Evolutionary conservation across 106 monocot genomes (phyloP).

Genomic region (Allium cepa): DNA sequence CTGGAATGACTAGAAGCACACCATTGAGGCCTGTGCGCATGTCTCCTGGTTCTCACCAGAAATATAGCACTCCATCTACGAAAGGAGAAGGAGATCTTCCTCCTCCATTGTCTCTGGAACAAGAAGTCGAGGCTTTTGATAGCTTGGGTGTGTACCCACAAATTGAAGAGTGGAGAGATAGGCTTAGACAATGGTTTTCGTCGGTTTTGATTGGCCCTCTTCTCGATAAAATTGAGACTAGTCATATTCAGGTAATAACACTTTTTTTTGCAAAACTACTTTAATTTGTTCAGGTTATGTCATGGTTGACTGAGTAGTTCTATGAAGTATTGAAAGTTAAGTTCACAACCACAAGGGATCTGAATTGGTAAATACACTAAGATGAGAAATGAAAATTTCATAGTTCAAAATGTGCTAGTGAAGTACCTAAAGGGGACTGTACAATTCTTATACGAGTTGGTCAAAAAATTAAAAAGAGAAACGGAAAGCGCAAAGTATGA

Average conservation of each 20-base stretch:
- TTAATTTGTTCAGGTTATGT: neutral
- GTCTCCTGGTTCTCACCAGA: slow-evolving; percentile 84
- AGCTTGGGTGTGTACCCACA: slow-evolving; percentile 72
- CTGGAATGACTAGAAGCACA: slow-evolving; percentile 65
- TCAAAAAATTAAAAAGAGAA: too few species aligned
- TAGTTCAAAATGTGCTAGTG: too few species aligned
- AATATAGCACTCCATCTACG: slow-evolving; percentile 71
- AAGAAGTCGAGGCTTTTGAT: slow-evolving; percentile 53
- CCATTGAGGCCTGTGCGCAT: slow-evolving; percentile 82
- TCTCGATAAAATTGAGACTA: slow-evolving; percentile 72
- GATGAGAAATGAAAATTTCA: too few species aligned
- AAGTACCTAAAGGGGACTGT: too few species aligned
- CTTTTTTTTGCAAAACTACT: neutral
- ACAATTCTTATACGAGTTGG: too few species aligned
- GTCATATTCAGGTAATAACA: slow-evolving; percentile 65
- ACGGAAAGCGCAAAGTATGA: too few species aligned
- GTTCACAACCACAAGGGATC: too few species aligned
- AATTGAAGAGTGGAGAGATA: slow-evolving; percentile 77
- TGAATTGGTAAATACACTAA: too few species aligned
- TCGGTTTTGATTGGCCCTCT: slow-evolving; percentile 72
- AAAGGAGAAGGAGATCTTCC: slow-evolving; percentile 90
- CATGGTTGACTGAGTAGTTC: too few species aligned
- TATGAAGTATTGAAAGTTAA: too few species aligned
- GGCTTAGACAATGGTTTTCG: slow-evolving; percentile 93
- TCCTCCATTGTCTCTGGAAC: slow-evolving; percentile 79